Base-by-base conservation (phyloP, 1,284 basidiomycete species). In the Fomes fomentarius region DNA sequence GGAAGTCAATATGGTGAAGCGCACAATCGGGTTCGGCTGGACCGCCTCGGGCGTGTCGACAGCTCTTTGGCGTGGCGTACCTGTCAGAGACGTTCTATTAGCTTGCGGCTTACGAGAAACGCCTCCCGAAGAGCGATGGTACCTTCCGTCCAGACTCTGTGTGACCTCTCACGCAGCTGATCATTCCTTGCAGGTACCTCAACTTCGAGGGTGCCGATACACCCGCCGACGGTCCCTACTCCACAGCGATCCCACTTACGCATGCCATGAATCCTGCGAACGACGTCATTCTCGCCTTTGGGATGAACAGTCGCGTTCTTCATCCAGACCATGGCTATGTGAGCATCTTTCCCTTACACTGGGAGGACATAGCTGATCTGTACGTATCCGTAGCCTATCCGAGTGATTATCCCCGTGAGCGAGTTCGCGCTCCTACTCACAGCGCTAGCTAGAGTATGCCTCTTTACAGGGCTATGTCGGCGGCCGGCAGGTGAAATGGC, bases 251-350 rank as follows among this genome's bases (percentile, higher is more conserved):
- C 15, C 63, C 65, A 2, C 54, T 65, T 3, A 50, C 46, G 15
- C 59, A 66, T 43, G 63, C 60, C 2, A 60, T 66, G 58, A 57
- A 65, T 41, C 46, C 54, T 17, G 59, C 52, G 7, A 64, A 65
- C 58, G 65, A 66, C 31, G 63, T 65, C 7, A 56, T 66, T 41
- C 59, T 66, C 14, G 65, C 58, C 2, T 66, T 61, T 43, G 63
- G 61, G 3, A 58, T 61, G 58, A 66, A 66, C 34, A 60, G 61
- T 9, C 54, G 65, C 3, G 65, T 64, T 4, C 40, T 66, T 19
- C 65, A 65, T 49, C 65, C 63, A 2, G 62, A 66, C 30, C 65
- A 66, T 26, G 63, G 65, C 17, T 63, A 65, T 25, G 63, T 66
- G 40, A 9, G 58, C 60, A 8, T 10, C 31, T 11, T 22, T 19